Base-by-base conservation (phyloP, 164 flowering plant genomes). In the Amborella trichopoda region DNA sequence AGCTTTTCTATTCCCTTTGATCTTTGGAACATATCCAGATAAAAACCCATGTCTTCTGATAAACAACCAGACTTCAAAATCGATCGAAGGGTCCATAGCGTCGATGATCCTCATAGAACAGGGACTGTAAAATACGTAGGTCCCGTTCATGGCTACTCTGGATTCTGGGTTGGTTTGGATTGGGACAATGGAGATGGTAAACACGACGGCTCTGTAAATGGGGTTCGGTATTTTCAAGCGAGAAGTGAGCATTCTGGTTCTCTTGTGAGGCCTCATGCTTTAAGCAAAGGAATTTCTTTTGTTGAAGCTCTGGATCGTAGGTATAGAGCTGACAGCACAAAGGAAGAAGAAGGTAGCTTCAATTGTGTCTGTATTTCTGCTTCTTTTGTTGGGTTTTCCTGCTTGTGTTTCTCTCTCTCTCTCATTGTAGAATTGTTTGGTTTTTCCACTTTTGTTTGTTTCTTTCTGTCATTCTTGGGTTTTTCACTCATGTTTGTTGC, bases 131-230 rank as follows among this genome's bases (percentile, higher is more conserved):
- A 62, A 68, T 91, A 83, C 61, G 55, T 75, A 2, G 96, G 96
- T n/a, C 55, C 74, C 16, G 80, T 91, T 2, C 63, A 75, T 34
- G 93, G 93, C 18, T 64, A 76, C 44, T 61, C 83, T 0, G 90
- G 93, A 12, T 58, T 52, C 19, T 87, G 96, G 96, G 70, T 91
- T 22, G 98, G 98, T 1, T 80, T 91, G 5, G 98, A 90, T 46
- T 90, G 98, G 98, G 98, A 90, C 68, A 59, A 64, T 55, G 82
- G 70, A 6, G 75, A 76, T 2, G 98, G 78, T 23, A 91, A 87
- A 61, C 96, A 87, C 60, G 84, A 86, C n/a, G 98, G 98, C 5
- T 72, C 81, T 24, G 21, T 80, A 39, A 80, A 86, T 38, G 87
- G 79, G 0, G 70, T 80, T 43, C 64, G 69, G 1, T 87, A 83